A percentile compares a stretch with the other conserved stretches of the same genome.
These are phyloP conservation scores for Aureobasidium melanogenum DNA, from an alignment of 2,329 filamentous ascomycete species.

Conservation along the genomic window DNA sequence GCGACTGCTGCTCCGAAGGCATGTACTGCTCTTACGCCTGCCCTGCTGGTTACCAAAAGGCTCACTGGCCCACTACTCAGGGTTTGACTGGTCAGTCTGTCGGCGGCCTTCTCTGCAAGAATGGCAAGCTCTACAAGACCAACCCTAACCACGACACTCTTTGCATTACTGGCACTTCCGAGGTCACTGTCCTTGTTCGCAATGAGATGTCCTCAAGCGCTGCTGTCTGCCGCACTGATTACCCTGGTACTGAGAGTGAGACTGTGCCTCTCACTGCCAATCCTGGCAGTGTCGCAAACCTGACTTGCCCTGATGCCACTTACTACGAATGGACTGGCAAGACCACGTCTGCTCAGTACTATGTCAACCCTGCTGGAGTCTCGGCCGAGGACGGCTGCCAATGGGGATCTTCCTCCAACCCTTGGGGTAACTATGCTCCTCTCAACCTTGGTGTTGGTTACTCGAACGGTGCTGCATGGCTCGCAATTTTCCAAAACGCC, in stretches of 20 bases:
- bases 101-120: constrained; percentile 76
- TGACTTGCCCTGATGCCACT: constrained; percentile 68
- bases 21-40: constrained; percentile 89
- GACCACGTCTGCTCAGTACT: constrained; percentile 86
- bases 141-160: constrained; percentile 58
- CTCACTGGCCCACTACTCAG: constrained; percentile 76
- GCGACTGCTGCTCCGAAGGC: constrained; percentile 51
- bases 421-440: constrained; percentile 76
- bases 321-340: constrained; percentile 74
- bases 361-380: constrained; percentile 78
- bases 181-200: constrained; percentile 55
- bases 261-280: constrained; percentile 62
- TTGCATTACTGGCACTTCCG: constrained; percentile 63
- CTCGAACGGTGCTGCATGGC: constrained; percentile 59
- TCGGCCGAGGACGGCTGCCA: constrained; percentile 59
- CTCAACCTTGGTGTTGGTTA: constrained; percentile 76
- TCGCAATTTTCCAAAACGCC: constrained; percentile 76
- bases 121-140: constrained; percentile 69
- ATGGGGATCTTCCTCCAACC: constrained; percentile 57
- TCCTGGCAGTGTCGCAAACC: constrained; percentile 48
- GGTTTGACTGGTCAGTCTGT: constrained; percentile 74
- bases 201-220: constrained; percentile 63
- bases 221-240: constrained; percentile 87
- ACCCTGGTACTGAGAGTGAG: constrained; percentile 86
- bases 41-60: constrained; percentile 83